Evolutionary conservation across 179 eudicot species (phyloP).

Genomic region (Silene vulgaris): DNA sequence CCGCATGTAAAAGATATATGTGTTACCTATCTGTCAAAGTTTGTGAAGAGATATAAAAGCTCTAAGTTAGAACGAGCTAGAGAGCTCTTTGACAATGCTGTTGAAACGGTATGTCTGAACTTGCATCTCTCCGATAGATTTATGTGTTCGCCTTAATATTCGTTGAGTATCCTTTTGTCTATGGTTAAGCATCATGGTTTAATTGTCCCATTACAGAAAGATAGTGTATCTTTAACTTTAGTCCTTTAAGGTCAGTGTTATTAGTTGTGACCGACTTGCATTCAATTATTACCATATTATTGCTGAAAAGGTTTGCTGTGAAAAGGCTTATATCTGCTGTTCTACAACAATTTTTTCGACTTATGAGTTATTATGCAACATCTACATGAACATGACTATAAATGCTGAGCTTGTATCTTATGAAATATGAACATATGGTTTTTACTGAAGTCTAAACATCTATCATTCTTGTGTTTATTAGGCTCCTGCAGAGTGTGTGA

Average conservation of each 20-base stretch:
- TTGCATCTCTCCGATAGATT: too few species aligned
- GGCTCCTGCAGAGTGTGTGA: slow-evolving; percentile 78
- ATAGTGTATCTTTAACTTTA: too few species aligned
- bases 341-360: too few species aligned
- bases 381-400: neutral
- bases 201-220: too few species aligned
- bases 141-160: too few species aligned
- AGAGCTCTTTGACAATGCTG: slow-evolving; percentile 88
- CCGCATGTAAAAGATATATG: slow-evolving; percentile 97
- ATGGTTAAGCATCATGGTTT: neutral
- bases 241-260: too few species aligned
- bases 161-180: neutral
- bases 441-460: neutral
- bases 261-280: too few species aligned
- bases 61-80: slow-evolving; percentile 79
- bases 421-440: neutral
- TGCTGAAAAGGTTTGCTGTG: too few species aligned
- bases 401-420: neutral
- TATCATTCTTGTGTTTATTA: slow-evolving; percentile 21
- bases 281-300: too few species aligned
- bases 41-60: slow-evolving; percentile 78
- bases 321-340: too few species aligned
- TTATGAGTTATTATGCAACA: neutral
- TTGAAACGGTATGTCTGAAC: slow-evolving; percentile 58
- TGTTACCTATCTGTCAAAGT: slow-evolving; percentile 84